Conservation (phyloP, 352 stramenopile genomes). For the Pythium pyrilobum region DNA sequence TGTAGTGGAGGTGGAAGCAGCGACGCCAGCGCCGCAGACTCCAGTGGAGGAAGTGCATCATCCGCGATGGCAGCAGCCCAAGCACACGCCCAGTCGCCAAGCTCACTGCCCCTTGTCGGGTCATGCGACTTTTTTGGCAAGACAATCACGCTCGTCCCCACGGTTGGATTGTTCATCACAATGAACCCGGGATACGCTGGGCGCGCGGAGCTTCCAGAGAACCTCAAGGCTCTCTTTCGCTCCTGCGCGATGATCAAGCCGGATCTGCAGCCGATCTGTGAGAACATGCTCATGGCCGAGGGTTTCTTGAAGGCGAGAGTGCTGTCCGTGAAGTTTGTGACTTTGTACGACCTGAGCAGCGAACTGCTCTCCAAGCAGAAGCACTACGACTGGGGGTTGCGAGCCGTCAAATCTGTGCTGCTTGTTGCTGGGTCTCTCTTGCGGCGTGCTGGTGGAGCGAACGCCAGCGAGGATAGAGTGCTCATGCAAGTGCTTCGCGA, state of each 20-base stretch:
- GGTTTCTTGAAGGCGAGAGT: constrained; percentile 84
- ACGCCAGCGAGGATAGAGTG: constrained; percentile 85
- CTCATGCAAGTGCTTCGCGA: constrained; percentile 95
- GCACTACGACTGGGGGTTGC: constrained; percentile 95
- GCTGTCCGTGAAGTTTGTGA: constrained; percentile 88
- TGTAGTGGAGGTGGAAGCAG: constrained; percentile 18
- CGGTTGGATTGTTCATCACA: constrained; percentile 91
- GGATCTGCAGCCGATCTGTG: constrained; percentile 89
- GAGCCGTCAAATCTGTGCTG: constrained; percentile 95
- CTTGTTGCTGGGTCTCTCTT: constrained; percentile 92
- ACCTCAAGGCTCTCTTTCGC: constrained; percentile 91
- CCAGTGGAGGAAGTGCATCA: neutral
- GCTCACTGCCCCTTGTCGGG: constrained; percentile 37
- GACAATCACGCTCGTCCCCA: constrained; percentile 76
- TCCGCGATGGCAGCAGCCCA: neutral
- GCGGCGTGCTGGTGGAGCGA: constrained; percentile 49
- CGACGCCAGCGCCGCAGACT: constrained; percentile 7
- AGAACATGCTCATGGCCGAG: constrained; percentile 95
- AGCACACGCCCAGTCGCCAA: neutral
- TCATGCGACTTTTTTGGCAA: constrained; percentile 90
- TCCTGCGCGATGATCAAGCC: constrained; percentile 92
- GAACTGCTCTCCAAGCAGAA: constrained; percentile 86
- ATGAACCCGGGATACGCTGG: constrained; percentile 94
- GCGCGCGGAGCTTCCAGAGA: constrained; percentile 89
- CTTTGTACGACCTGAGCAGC: constrained; percentile 83